These are phyloP conservation scores for Phialophora macrospora DNA, from an alignment of 2,329 filamentous ascomycete species.

Conservation along the genomic window DNA sequence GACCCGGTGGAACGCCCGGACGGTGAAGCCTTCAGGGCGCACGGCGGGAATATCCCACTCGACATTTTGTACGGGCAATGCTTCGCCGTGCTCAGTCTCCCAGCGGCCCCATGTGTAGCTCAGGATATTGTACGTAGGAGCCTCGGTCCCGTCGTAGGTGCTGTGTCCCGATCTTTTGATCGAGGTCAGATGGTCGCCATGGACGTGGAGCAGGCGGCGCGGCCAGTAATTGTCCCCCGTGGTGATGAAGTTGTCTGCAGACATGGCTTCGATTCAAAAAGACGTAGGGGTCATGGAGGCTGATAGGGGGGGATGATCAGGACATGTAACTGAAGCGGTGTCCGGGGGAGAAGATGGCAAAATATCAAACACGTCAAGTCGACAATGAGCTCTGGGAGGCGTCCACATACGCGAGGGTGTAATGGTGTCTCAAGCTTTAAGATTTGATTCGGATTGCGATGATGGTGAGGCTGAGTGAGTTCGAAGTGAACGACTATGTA, in stretches of 20 bases:
- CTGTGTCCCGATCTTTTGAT: not conserved
- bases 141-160: not conserved
- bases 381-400: not conserved
- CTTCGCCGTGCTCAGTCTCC: not conserved
- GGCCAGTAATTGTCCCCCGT: not conserved
- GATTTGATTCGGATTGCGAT: too few relatives aligned
- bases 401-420: not conserved
- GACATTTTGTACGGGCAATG: not conserved
- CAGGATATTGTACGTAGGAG: constrained; percentile 1
- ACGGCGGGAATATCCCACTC: not conserved
- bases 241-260: constrained; percentile 4
- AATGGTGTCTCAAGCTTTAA: too few relatives aligned
- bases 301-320: not conserved
- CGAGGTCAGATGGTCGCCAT: not conserved
- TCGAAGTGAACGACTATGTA: too few relatives aligned
- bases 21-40: not conserved
- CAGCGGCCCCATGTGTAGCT: constrained; percentile 6
- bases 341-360: not conserved
- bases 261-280: not conserved
- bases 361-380: not conserved
- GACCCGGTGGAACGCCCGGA: not conserved
- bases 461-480: too few relatives aligned
- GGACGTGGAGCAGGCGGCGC: not conserved
- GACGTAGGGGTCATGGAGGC: not conserved
- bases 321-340: not conserved